Evolutionary conservation across 495 filamentous ascomycete genomes (phyloP), one percentile per base, ranked within the genome.

Genomic region (Glarea lozoyensis): DNA sequence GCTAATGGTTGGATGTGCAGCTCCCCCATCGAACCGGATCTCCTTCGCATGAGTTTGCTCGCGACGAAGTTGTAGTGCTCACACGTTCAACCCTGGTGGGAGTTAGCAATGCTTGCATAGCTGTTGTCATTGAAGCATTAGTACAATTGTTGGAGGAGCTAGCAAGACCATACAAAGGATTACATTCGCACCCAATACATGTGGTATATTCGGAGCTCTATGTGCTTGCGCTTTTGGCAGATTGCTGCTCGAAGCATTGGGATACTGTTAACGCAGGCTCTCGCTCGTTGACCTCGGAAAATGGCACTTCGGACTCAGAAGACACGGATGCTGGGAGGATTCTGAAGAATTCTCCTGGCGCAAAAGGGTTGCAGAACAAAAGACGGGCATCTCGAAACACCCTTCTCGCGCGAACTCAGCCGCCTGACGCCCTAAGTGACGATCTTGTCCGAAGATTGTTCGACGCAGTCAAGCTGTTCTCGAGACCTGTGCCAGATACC

Each of bases 21-120:
- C 73, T 82, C 45, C 78, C 78, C 27, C 74, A 78, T 57, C 70
- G 75, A 45, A 81, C 78, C 42, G 78, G 78, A 50, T 75, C 69
- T 54, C 63, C 69, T 33, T 60, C 65, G 50, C 65, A 71, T 46
- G 70, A 76, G 49, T 70, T 80, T 47, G 63, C 66, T 51, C 72
- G 72, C 48, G 77, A 82, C 63, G 76, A 82, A 30, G 65, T 79
- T 41, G 72, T 75, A 30, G 58, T 63, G 38, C 71, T 77, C 36
- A 77, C 78, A 31, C 69, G 76, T 41, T 62, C 70, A 13, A 78
- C 78, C 10, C 61, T 82, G 52, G 64, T 81, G 40, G 76, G 76
- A 50, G 61, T 81, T 53, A 60, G 66, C 39, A 59, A 60, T 39
- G 71, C 70, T 34, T 45, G 43, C 30, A 66, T 81, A 36, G 61